Percentiles rank a stretch among this genome's conserved stretches.
Conservation (phyloP, 352 stramenopile genomes). For the Pythium dissotocum region DNA sequence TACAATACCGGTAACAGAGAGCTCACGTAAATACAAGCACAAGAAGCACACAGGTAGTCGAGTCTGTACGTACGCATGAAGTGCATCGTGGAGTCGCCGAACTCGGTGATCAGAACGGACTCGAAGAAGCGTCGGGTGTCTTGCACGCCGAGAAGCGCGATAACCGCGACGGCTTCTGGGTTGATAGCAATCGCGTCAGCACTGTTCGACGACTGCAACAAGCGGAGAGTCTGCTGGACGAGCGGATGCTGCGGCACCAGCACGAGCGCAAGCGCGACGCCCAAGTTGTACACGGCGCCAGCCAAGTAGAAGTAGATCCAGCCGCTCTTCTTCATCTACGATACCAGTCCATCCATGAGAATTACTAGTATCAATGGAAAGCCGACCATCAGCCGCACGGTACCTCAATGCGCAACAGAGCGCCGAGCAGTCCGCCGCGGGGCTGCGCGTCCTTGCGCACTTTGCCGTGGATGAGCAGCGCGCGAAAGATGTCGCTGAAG, state of each 20-base stretch:
- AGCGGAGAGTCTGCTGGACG: constrained; percentile 38
- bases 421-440: not conserved
- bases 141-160: constrained; percentile 58
- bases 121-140: constrained; percentile 59
- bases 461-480: constrained; percentile 27
- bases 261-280: constrained; percentile 33
- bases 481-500: constrained; percentile 16
- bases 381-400: no score
- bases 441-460: constrained; percentile 19
- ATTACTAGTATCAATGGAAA: not conserved
- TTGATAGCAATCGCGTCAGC: constrained; percentile 32
- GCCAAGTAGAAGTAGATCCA: constrained; percentile 81
- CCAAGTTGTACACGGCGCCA: constrained; percentile 47
- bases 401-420: constrained; percentile 26
- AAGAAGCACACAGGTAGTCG: no score
- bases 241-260: constrained; percentile 33
- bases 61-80: constrained; percentile 23
- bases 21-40: no score
- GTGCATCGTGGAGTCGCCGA: constrained; percentile 69
- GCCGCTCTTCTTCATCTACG: constrained; percentile 44
- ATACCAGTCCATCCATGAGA: not conserved
- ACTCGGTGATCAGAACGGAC: constrained; percentile 62
- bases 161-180: constrained; percentile 40
- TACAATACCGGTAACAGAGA: not conserved
- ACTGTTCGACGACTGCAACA: constrained; percentile 30